These are phyloP conservation scores for Marchantia polymorpha DNA, from an alignment of 225 moss, liverwort and hornwort species.

Conservation along the genomic window DNA sequence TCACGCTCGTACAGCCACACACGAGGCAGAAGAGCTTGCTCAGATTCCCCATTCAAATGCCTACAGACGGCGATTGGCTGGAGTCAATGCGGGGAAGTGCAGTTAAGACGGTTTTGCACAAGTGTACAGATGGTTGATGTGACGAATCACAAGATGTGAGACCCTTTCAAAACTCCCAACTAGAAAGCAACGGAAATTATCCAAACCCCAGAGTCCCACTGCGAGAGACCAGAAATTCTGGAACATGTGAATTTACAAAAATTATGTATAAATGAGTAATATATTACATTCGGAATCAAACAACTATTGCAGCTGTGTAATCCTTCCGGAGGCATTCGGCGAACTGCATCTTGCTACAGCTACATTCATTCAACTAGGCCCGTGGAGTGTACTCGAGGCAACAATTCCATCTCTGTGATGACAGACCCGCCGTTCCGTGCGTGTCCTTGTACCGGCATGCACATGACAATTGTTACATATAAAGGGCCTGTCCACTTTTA, in stretches of 20 bases:
- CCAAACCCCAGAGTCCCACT: neutral
- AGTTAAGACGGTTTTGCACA: neutral
- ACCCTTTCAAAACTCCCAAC: too few relatives aligned
- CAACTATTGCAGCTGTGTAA: neutral
- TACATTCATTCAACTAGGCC: neutral
- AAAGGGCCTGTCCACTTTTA: neutral
- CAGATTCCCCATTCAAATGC: constrained; percentile 56
- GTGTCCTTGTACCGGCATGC: neutral
- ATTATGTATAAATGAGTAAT: neutral
- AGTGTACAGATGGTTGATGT: too few relatives aligned
- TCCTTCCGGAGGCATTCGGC: neutral
- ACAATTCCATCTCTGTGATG: neutral
- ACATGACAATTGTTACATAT: neutral
- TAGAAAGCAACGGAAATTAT: neutral
- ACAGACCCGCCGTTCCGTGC: neutral
- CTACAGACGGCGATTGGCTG: constrained; percentile 53
- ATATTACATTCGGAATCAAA: constrained; percentile 4
- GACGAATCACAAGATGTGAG: too few relatives aligned
- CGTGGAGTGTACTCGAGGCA: neutral
- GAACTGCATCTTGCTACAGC: neutral
- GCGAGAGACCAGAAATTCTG: neutral
- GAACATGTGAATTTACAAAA: constrained; percentile 1
- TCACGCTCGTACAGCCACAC: constrained; percentile 34
- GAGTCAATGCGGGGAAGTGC: constrained; percentile 19
- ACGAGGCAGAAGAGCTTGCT: constrained; percentile 37